Evolutionary conservation across 2,329 filamentous ascomycete species (phyloP).

Genomic region (Didymella sp.): DNA sequence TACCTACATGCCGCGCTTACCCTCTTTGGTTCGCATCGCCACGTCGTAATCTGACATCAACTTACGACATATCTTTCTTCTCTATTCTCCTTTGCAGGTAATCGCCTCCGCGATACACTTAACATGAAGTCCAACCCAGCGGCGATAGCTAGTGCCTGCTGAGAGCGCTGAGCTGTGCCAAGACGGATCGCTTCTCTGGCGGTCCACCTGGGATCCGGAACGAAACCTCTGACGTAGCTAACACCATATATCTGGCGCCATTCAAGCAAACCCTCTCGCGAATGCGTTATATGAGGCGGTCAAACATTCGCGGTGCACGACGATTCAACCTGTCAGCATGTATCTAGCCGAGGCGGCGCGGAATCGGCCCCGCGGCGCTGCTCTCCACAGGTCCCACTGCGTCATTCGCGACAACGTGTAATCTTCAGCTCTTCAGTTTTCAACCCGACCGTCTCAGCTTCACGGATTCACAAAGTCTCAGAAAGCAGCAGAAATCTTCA

Average conservation of each 20-base stretch:
- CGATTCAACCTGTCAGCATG: neutral
- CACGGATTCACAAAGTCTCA: neutral
- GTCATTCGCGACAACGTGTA: neutral
- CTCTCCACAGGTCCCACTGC: neutral
- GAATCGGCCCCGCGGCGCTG: neutral
- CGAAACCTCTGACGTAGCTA: neutral
- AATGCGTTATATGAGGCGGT: neutral
- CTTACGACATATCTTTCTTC: neutral
- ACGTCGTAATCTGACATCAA: neutral
- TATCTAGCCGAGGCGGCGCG: constrained; percentile 12
- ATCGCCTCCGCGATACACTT: neutral
- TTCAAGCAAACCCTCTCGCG: neutral
- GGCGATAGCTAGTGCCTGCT: neutral
- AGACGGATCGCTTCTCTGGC: neutral
- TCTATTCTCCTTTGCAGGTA: neutral
- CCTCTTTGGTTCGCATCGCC: neutral
- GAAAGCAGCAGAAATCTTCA: neutral
- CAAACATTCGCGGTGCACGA: too few relatives aligned
- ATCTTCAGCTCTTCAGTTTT: neutral
- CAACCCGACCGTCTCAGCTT: neutral
- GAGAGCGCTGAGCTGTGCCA: neutral
- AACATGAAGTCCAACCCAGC: neutral
- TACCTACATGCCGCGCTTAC: constrained; percentile 8
- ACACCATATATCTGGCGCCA: neutral
- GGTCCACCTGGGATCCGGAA: too few relatives aligned